Base-by-base conservation (phyloP, 208 protist genomes). In the Leishmania gerbilli region DNA sequence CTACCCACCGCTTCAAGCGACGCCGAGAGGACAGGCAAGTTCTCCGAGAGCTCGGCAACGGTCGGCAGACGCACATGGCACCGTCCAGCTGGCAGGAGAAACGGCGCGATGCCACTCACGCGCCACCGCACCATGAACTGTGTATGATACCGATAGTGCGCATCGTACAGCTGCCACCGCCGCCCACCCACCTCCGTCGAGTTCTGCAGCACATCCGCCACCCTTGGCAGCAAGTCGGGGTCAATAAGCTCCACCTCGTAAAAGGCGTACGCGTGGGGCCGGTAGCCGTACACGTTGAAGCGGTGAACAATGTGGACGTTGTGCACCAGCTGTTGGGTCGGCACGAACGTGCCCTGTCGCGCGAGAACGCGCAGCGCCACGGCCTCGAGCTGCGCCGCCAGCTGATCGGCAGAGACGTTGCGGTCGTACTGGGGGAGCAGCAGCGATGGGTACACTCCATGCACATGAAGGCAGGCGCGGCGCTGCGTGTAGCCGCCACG, bases 391-490 rank as follows among this genome's bases (percentile, higher is more conserved):
- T 95, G 91, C 2, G 92, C 91, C 24, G 88, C 94, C 72, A 97
- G 94, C 89, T 97, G 89, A 56, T 79, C 84, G 0, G 89, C 83
- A 42, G 88, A 87, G n/a, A 94, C 80, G 68, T 76, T 62, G 34
- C 60, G 76, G 77, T 92, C 83, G 83, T 91, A 86, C 65, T 90
- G 90, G 37, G 86, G 87, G 27, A 95, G 91, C 55, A 91, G 84
- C 71, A 97, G 92, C 79, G 92, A 94, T 21, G 94, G 94, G 76
- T 95, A 95, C 56, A 92, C 83, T 9, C 92, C 91, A 79, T 97
- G 94, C 1, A 97, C 81, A 77, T 97, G 94, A 9, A 93, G 83
- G 79, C 94, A 97, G 37, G 86, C 87, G n/a, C 82, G 85, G 31
- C 81, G 84, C 65, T 91, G 87, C 53, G 49, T 53, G 62, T 80